phyloP scores from a whole-genome alignment of 495 filamentous ascomycete species.

The Symbiotaphrina buchneri region DNA sequence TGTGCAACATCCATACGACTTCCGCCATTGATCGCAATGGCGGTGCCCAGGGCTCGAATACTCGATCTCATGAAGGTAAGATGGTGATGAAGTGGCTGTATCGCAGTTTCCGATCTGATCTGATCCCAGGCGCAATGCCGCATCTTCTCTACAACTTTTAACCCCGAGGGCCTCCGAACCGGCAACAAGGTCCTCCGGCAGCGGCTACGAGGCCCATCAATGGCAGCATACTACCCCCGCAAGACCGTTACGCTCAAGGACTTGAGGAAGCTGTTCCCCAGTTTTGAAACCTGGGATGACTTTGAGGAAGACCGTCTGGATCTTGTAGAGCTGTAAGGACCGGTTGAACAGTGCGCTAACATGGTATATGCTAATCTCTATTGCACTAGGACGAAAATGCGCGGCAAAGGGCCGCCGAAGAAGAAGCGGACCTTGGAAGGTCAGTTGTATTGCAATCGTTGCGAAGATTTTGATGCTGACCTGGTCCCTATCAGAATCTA shows the following conservation, averaged over 20 bases:
- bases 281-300: slow-evolving; percentile 45
- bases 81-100: not conserved
- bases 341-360: not conserved
- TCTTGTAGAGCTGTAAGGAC: slow-evolving; percentile 38
- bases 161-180: slow-evolving; percentile 54
- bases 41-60: slow-evolving; percentile 46
- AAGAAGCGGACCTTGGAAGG: slow-evolving; percentile 58
- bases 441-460: slow-evolving; percentile 15
- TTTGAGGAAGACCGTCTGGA: slow-evolving; percentile 60
- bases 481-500: slow-evolving; percentile 2
- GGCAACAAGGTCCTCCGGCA: slow-evolving; percentile 82
- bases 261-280: slow-evolving; percentile 34
- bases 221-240: slow-evolving; percentile 72
- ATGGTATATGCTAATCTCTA: not conserved
- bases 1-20: no score
- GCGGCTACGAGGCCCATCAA: slow-evolving; percentile 50
- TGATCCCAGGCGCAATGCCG: slow-evolving; percentile 58
- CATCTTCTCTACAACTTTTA: slow-evolving; percentile 80
- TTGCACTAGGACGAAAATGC: slow-evolving; percentile 33
- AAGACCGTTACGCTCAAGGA: slow-evolving; percentile 45
- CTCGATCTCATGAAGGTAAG: slow-evolving; percentile 59
- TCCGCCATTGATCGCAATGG: slow-evolving; percentile 24
- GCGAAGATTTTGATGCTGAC: not conserved
- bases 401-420: slow-evolving; percentile 79
- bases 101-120: no score